Evolutionary conservation across 352 stramenopile genomes (phyloP).

Genomic region (Globisporangium abappressorium): DNA sequence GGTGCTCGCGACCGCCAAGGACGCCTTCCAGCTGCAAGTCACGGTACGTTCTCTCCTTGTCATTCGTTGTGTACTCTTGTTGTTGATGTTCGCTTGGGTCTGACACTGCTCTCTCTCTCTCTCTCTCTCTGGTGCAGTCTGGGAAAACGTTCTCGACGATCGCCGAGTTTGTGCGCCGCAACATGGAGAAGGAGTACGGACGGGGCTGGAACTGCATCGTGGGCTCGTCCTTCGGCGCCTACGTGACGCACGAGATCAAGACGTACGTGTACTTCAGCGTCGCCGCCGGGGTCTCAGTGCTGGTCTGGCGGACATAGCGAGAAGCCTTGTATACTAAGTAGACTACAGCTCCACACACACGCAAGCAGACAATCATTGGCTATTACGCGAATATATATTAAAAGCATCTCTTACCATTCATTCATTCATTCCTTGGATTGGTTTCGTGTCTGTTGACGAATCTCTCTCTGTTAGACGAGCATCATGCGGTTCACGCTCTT

Average conservation of each 20-base stretch:
- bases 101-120: not conserved
- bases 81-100: not conserved
- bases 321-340: not conserved
- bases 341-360: not conserved
- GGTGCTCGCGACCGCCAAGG: constrained; percentile 83
- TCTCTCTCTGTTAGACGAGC: constrained; percentile 30
- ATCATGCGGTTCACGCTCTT: constrained; percentile 48
- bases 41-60: constrained; percentile 32
- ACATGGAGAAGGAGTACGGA: constrained; percentile 92
- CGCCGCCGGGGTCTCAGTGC: constrained; percentile 86
- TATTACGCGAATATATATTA: constrained; percentile 12
- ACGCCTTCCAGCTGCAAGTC: constrained; percentile 91
- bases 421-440: constrained; percentile 1
- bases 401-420: not conserved
- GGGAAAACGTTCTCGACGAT: constrained; percentile 92
- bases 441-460: not conserved
- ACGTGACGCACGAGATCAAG: constrained; percentile 95
- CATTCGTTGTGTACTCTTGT: not conserved
- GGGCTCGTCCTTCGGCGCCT: constrained; percentile 89
- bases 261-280: constrained; percentile 96
- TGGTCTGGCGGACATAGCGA: constrained; percentile 87
- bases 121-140: constrained; percentile 35
- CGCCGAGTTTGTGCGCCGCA: constrained; percentile 88
- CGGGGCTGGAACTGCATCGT: constrained; percentile 93
- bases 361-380: not conserved